Percentiles rank a stretch among this genome's conserved stretches.
Evolutionary conservation across 495 filamentous ascomycete genomes (phyloP).

Genomic region (Annulohypoxylon nitens): DNA sequence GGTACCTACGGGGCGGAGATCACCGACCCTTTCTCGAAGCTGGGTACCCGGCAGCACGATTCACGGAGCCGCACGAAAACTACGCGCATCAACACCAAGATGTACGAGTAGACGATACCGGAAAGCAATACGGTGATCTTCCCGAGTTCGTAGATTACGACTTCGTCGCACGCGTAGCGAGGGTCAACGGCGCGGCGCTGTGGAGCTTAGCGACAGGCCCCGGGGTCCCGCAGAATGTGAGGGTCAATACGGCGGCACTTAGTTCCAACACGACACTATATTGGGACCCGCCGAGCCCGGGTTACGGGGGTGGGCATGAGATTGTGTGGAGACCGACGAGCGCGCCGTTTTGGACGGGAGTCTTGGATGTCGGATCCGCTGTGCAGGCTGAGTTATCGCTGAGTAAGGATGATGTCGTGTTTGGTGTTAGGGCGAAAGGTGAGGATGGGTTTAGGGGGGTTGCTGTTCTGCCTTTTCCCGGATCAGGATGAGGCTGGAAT

Average conservation of each 20-base stretch:
- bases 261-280: constrained; percentile 60
- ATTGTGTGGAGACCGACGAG: constrained; percentile 64
- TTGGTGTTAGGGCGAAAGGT: constrained; percentile 64
- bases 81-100: constrained; percentile 69
- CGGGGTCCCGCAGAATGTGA: constrained; percentile 59
- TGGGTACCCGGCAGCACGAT: constrained; percentile 64
- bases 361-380: constrained; percentile 56
- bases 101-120: constrained; percentile 56
- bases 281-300: constrained; percentile 52
- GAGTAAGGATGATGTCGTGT: constrained; percentile 67
- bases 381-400: constrained; percentile 56
- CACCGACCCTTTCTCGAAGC: constrained; percentile 64
- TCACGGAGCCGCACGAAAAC: constrained; percentile 67
- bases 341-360: constrained; percentile 61
- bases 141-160: constrained; percentile 66
- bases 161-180: constrained; percentile 63
- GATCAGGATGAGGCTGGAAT: constrained; percentile 7
- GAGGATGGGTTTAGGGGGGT: constrained; percentile 55
- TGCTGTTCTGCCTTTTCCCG: constrained; percentile 50
- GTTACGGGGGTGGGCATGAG: constrained; percentile 58
- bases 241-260: constrained; percentile 57
- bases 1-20: constrained; percentile 67
- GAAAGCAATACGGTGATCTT: constrained; percentile 65
- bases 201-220: constrained; percentile 65
- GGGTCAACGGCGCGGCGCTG: constrained; percentile 63